Conservation (phyloP, 176 grass and related monocot species). For the Carex kokanica region DNA sequence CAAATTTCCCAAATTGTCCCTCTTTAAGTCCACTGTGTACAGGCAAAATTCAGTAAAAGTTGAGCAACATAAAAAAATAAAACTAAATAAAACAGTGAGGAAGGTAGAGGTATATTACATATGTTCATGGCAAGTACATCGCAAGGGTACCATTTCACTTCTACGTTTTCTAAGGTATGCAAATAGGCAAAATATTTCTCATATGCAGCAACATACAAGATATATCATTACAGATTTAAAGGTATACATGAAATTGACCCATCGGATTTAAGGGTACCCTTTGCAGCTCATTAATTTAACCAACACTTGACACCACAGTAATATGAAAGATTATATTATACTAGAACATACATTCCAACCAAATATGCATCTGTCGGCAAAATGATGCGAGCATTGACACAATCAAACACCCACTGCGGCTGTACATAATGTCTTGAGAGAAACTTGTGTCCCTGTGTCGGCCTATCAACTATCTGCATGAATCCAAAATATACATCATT, state of each 20-base stretch:
- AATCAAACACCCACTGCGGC: conserved; percentile 96
- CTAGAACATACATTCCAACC: conserved; percentile 72
- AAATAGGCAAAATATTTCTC: neutral
- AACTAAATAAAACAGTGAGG: neutral
- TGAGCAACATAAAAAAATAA: neutral
- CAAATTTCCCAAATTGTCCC: neutral
- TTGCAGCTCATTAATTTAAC: neutral
- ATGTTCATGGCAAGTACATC: neutral
- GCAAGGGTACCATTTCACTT: neutral
- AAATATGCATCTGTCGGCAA: conserved; percentile 71
- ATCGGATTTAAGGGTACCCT: neutral
- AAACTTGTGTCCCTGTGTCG: conserved; percentile 91
- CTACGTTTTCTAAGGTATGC: neutral
- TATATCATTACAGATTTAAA: neutral
- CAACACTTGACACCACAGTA: neutral
- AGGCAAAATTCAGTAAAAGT: neutral
- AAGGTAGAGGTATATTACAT: neutral
- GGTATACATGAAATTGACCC: neutral
- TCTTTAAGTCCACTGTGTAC: neutral
- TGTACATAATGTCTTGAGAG: conserved; percentile 91
- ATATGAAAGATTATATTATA: conserved; percentile 5
- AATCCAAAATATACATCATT: conserved; percentile 11
- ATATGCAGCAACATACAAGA: neutral
- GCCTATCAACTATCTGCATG: conserved; percentile 95
- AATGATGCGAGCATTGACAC: conserved; percentile 65